Base-by-base conservation (phyloP, 2,329 filamentous ascomycete genomes). In the Colletotrichum trifolii region DNA sequence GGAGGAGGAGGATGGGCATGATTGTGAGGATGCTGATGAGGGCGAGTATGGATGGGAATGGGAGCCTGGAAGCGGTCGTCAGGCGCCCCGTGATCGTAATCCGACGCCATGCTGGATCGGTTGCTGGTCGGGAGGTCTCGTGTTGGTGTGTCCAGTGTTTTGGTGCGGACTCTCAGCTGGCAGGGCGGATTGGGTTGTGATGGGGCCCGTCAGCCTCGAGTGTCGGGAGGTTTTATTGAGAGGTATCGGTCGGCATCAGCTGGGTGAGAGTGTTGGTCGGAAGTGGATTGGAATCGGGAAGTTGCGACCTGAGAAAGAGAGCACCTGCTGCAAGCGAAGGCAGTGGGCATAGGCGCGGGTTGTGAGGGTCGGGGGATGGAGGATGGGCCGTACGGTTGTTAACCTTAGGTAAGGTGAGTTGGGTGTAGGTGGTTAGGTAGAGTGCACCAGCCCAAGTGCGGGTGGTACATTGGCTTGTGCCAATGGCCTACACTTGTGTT, bases 1-100 rank as follows among this genome's bases (percentile, higher is more conserved):
- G 25, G 25, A 25, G 25, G 25, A 3, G 25, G 25, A 25, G 25
- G 25, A 25, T 25, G 25, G 25, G 25, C 25, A 4, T 25, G 25
- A 25, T 25, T 25, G 25, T 25, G 25, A 25, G 3, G 25, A 25
- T 25, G 25, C 25, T 25, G 25, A 25, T 25, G 25, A 25, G 25
- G 25, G 25, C 25, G 25, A 25, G 25, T 25, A 25, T 25, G 25
- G 25, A 25, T 25, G 25, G 25, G 25, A 25, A 25, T 25, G 25
- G 67, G 67, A 38, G 75, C 73, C 52, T 74, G 76, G 67, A 71
- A 70, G 69, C 74, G 76, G 68, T 81, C 80, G 73, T 71, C 72
- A 66, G 77, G 75, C 70, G 76, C 72, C 70, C 75, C 75, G 71
- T 77, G 77, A 70, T 81, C 80, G 73, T 83, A 81, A 68, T 82